phyloP scores from a whole-genome alignment of 495 filamentous ascomycete species.

The Lentithecium fluviatile region DNA sequence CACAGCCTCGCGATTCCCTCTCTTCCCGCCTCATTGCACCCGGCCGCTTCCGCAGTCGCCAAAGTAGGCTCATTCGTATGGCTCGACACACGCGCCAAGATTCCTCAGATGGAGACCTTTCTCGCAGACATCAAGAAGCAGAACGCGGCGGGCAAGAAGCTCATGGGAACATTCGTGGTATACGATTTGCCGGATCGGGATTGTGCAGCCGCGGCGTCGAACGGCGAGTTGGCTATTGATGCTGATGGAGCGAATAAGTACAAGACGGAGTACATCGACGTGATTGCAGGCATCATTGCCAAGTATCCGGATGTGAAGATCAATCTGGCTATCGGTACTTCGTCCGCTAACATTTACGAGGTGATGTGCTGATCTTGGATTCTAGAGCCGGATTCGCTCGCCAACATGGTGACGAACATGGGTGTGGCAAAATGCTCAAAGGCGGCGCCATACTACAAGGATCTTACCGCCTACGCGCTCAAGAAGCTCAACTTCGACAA shows the following conservation, averaged over 20 bases:
- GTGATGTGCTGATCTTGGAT: constrained; percentile 28
- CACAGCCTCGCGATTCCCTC: constrained; percentile 45
- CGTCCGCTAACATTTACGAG: too few relatives aligned
- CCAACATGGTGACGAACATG: constrained; percentile 76
- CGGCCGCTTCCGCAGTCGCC: constrained; percentile 55
- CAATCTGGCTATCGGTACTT: constrained; percentile 11
- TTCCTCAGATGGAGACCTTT: not conserved
- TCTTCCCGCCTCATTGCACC: constrained; percentile 6
- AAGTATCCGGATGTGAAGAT: constrained; percentile 11
- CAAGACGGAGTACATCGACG: constrained; percentile 18
- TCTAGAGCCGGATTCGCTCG: constrained; percentile 72
- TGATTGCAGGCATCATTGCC: constrained; percentile 6
- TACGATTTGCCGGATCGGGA: constrained; percentile 76
- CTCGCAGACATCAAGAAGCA: constrained; percentile 2
- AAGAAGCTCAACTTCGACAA: constrained; percentile 68
- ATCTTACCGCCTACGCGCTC: constrained; percentile 68
- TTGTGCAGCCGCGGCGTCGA: constrained; percentile 71
- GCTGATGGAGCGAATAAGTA: constrained; percentile 42
- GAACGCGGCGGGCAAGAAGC: constrained; percentile 12
- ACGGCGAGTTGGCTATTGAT: constrained; percentile 66
- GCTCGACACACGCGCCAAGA: constrained; percentile 44
- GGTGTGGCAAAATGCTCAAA: constrained; percentile 62
- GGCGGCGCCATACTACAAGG: constrained; percentile 62
- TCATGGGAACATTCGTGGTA: constrained; percentile 50
- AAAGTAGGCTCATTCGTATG: constrained; percentile 67